These are phyloP conservation scores for Diplocarpon mali DNA, from an alignment of 2,329 filamentous ascomycete genomes.

Conservation along the genomic window DNA sequence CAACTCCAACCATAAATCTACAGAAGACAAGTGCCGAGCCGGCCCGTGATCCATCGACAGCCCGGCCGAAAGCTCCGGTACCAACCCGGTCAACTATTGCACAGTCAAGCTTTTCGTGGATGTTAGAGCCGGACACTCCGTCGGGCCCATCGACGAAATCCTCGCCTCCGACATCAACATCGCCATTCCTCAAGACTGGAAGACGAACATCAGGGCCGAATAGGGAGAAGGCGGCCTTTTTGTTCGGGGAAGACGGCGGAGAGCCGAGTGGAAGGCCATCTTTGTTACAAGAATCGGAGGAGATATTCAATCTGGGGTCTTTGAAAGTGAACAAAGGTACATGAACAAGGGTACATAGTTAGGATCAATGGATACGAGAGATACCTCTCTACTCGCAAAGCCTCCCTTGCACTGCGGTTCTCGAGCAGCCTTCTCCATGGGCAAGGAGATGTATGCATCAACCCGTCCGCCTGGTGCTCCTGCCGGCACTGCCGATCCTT, in stretches of 20 bases:
- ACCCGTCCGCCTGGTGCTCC: too few relatives aligned
- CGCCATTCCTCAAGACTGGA: slow-evolving; percentile 23
- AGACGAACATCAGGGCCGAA: slow-evolving; percentile 18
- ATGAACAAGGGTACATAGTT: not conserved
- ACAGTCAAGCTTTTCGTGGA: slow-evolving; percentile 70
- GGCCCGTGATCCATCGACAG: slow-evolving; percentile 2
- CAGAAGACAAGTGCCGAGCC: not conserved
- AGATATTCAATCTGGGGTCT: slow-evolving; percentile 23
- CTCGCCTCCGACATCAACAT: slow-evolving; percentile 20
- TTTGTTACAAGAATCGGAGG: slow-evolving; percentile 17
- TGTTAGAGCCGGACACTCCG: slow-evolving; percentile 44
- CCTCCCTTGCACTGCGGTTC: too few relatives aligned
- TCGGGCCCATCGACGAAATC: slow-evolving; percentile 12
- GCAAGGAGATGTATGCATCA: too few relatives aligned
- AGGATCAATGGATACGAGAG: too few relatives aligned
- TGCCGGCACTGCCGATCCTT: too few relatives aligned
- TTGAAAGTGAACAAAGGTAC: slow-evolving; percentile 19
- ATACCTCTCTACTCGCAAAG: too few relatives aligned
- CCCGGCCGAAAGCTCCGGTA: slow-evolving; percentile 32
- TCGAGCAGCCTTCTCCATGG: too few relatives aligned
- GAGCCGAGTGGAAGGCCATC: slow-evolving; percentile 14
- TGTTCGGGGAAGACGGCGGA: slow-evolving; percentile 26
- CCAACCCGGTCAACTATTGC: slow-evolving; percentile 56
- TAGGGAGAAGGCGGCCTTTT: slow-evolving; percentile 27
- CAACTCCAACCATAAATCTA: slow-evolving; percentile 1